Evolutionary conservation across 176 grass and related monocot genomes (phyloP).

Genomic region (Rhynchospora pubera): DNA sequence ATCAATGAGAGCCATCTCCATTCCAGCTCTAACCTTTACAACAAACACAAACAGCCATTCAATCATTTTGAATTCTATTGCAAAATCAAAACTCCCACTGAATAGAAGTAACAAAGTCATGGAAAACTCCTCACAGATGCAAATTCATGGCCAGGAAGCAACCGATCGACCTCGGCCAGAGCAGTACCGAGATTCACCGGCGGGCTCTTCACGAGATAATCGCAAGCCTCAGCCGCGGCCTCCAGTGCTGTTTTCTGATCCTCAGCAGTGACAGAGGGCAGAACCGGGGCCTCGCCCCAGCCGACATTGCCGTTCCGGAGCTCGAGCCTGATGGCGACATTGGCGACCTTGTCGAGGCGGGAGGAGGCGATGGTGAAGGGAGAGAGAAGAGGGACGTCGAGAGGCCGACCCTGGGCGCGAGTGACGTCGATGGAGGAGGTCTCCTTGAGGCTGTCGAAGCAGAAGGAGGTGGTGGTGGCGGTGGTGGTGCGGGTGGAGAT

Average conservation of each 20-base stretch:
- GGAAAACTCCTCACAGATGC: slow-evolving; percentile 57
- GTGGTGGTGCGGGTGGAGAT: neutral
- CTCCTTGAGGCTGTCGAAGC: slow-evolving; percentile 68
- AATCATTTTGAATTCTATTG: neutral
- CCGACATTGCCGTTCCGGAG: slow-evolving; percentile 70
- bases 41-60: slow-evolving; percentile 9
- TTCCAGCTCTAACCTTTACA: slow-evolving; percentile 82
- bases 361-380: slow-evolving; percentile 93
- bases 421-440: slow-evolving; percentile 66
- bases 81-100: neutral
- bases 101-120: neutral
- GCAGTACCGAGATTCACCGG: slow-evolving; percentile 45
- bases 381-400: slow-evolving; percentile 62
- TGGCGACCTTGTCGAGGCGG: slow-evolving; percentile 50
- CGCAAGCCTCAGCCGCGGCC: slow-evolving; percentile 38
- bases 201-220: neutral
- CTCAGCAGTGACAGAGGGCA: slow-evolving; percentile 79
- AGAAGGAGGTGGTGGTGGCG: slow-evolving; percentile 30
- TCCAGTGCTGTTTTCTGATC: slow-evolving; percentile 63
- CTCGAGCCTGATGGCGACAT: slow-evolving; percentile 81
- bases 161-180: slow-evolving; percentile 34
- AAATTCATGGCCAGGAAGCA: slow-evolving; percentile 76
- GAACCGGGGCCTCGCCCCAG: slow-evolving; percentile 75
- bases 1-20: slow-evolving; percentile 93
- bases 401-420: slow-evolving; percentile 64